These are phyloP conservation scores for Aotearoamyces nothofagi DNA, from an alignment of 2,329 filamentous ascomycete species.

Conservation along the genomic window DNA sequence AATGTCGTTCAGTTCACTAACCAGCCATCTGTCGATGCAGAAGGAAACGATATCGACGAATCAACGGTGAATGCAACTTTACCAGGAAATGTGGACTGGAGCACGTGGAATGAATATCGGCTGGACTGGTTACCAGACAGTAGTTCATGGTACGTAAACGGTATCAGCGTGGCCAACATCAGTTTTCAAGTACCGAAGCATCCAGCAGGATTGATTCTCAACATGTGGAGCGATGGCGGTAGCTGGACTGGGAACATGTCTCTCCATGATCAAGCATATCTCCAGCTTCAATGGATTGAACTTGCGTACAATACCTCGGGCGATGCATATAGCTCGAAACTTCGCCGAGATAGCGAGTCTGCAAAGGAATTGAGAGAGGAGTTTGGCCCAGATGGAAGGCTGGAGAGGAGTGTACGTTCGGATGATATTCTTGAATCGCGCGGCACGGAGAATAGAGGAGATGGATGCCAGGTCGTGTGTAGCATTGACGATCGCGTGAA, in stretches of 20 bases:
- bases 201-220: conserved; percentile 14
- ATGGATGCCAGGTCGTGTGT: conserved; percentile 1
- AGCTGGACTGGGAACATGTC: conserved; percentile 18
- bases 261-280: conserved; percentile 11
- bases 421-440: not conserved
- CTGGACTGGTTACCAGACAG: conserved; percentile 17
- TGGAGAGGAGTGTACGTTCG: not conserved
- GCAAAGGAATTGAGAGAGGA: not conserved
- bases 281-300: conserved; percentile 20
- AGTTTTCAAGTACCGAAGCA: conserved; percentile 13
- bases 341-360: not conserved
- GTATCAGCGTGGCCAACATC: conserved; percentile 12
- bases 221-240: conserved; percentile 19
- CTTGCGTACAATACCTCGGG: conserved; percentile 16
- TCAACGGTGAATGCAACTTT: conserved; percentile 13
- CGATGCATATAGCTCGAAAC: not conserved
- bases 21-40: conserved; percentile 12
- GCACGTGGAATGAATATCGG: conserved; percentile 15
- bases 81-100: conserved; percentile 11
- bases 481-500: conserved; percentile 1
- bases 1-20: conserved; percentile 17
- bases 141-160: conserved; percentile 18
- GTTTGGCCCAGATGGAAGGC: not conserved
- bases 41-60: conserved; percentile 8
- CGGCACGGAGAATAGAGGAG: not conserved